A percentile compares a stretch with the other conserved stretches of the same genome.
Evolutionary conservation across 192 early-diverging fungal species (phyloP).

Genomic region (Backusella psychrophila): DNA sequence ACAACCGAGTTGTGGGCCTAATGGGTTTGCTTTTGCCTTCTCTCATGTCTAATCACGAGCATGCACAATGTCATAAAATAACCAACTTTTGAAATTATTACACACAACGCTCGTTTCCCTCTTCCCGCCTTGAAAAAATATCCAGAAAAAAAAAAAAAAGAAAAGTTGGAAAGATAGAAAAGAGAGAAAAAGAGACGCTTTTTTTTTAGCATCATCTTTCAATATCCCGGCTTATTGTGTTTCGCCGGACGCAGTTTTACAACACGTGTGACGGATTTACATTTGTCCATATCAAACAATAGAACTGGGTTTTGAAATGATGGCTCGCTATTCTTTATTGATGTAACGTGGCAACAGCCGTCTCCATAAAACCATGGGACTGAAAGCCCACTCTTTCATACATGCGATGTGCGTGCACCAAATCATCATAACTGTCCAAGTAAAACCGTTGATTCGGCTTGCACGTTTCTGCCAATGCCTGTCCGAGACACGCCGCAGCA

Average conservation of each 20-base stretch:
- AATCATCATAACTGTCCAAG: background rate
- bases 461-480: background rate
- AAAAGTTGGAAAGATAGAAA: background rate
- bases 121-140: background rate
- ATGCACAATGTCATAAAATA: background rate
- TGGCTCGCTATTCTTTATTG: background rate
- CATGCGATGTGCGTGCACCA: background rate
- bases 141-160: background rate
- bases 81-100: background rate
- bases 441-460: background rate
- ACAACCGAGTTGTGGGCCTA: background rate
- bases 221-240: conserved; percentile 1
- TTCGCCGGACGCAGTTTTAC: background rate
- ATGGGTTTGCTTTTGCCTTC: background rate
- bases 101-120: background rate
- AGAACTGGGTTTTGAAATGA: too few species aligned
- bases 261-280: too few species aligned
- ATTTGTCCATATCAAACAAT: too few species aligned
- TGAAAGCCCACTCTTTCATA: background rate
- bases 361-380: background rate
- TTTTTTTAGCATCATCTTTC: background rate
- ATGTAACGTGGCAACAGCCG: background rate
- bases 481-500: background rate
- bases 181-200: background rate
- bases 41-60: background rate